phyloP scores from a whole-genome alignment of 805 yeast species.

The Teunomyces kruisii region DNA sequence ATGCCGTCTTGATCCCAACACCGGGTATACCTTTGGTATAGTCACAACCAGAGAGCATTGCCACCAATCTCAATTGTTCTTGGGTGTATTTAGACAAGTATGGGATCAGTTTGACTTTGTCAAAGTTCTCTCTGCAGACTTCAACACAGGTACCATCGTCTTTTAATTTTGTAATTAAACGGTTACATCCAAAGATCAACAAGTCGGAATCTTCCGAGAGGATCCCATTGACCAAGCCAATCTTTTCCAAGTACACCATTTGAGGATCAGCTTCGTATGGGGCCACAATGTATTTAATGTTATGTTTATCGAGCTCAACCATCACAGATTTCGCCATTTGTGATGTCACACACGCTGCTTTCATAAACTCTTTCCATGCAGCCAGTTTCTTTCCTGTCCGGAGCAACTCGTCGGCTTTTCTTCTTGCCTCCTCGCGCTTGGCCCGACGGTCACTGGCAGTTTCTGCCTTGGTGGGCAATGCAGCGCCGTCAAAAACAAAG shows the following conservation, averaged over 20 bases:
- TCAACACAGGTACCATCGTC: slow-evolving; percentile 74
- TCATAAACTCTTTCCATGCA: slow-evolving; percentile 70
- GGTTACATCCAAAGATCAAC: slow-evolving; percentile 79
- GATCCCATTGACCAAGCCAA: slow-evolving; percentile 77
- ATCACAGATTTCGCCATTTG: slow-evolving; percentile 87
- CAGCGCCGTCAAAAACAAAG: slow-evolving; percentile 91
- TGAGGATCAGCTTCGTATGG: slow-evolving; percentile 99
- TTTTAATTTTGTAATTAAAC: slow-evolving; percentile 77
- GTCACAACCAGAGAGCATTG: slow-evolving; percentile 94
- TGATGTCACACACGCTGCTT: slow-evolving; percentile 84
- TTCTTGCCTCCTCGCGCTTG: slow-evolving; percentile 57
- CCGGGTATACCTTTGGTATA: slow-evolving; percentile 84
- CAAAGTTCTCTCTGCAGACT: slow-evolving; percentile 57
- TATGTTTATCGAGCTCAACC: slow-evolving; percentile 57
- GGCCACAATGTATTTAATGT: slow-evolving; percentile 79
- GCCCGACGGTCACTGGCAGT: slow-evolving; percentile 67
- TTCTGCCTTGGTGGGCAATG: slow-evolving; percentile 71
- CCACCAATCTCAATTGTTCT: slow-evolving; percentile 69
- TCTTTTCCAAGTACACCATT: slow-evolving; percentile 81
- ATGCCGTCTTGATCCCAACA: slow-evolving; percentile 78
- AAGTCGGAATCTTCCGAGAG: slow-evolving; percentile 94
- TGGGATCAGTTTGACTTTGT: slow-evolving; percentile 44
- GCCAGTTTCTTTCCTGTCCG: slow-evolving; percentile 52
- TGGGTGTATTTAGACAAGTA: slow-evolving; percentile 51
- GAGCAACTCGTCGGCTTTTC: slow-evolving; percentile 52